Evolutionary conservation across 495 filamentous ascomycete genomes (phyloP).

Genomic region (Podospora comata): DNA sequence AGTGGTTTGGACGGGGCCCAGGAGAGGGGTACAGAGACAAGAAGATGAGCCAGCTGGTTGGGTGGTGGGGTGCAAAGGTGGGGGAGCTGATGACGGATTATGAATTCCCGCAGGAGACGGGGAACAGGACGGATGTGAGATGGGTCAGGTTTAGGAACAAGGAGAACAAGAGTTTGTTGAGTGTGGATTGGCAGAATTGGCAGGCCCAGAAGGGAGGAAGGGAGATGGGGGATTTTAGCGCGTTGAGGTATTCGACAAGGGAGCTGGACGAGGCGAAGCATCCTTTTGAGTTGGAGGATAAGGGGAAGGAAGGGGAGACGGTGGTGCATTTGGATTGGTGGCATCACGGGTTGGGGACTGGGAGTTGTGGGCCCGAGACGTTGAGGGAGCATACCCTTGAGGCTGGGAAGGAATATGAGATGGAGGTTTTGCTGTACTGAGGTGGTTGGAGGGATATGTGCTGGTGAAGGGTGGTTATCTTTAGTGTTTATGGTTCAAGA

Average conservation of each 20-base stretch:
- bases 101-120: slow-evolving; percentile 65
- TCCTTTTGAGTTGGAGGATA: slow-evolving; percentile 54
- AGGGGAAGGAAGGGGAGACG: slow-evolving; percentile 47
- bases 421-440: slow-evolving; percentile 45
- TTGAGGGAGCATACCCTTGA: slow-evolving; percentile 48
- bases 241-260: slow-evolving; percentile 48
- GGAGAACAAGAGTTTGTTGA: slow-evolving; percentile 33
- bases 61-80: slow-evolving; percentile 43
- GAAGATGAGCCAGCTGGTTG: slow-evolving; percentile 55
- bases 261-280: slow-evolving; percentile 58
- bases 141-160: slow-evolving; percentile 51
- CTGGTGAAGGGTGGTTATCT: too few relatives aligned
- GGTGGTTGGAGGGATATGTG: not conserved
- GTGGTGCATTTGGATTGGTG: slow-evolving; percentile 61
- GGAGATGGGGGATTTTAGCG: slow-evolving; percentile 45
- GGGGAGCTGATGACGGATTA: slow-evolving; percentile 55
- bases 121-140: slow-evolving; percentile 59
- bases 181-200: slow-evolving; percentile 40
- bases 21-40: slow-evolving; percentile 62
- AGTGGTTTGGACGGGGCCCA: slow-evolving; percentile 65
- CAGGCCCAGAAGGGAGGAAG: slow-evolving; percentile 26
- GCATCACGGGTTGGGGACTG: slow-evolving; percentile 54
- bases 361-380: slow-evolving; percentile 52
- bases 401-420: slow-evolving; percentile 45
- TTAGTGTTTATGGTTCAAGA: too few relatives aligned